phyloP scores from a whole-genome alignment of 1,284 basidiomycete species.

The Pisolithus thermaeus region DNA sequence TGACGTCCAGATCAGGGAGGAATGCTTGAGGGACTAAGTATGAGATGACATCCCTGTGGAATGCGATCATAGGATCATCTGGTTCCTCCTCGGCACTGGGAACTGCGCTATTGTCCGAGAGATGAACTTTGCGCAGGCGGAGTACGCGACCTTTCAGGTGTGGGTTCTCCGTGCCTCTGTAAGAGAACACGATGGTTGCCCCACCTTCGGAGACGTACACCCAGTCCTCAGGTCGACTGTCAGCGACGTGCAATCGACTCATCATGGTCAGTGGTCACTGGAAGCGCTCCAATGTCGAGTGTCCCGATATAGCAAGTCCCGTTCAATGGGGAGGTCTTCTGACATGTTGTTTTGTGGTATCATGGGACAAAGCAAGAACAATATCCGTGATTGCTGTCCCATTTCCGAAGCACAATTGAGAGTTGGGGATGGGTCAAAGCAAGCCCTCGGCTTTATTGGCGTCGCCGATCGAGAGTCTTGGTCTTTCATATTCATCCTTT shows the following conservation, averaged over 20 bases:
- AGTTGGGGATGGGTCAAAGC: too few species aligned
- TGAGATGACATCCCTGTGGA: slow-evolving; percentile 55
- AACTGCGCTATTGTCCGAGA: not conserved
- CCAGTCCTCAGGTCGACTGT: slow-evolving; percentile 62
- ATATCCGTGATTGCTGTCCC: too few species aligned
- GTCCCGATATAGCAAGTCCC: too few species aligned
- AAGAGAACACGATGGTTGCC: slow-evolving; percentile 84
- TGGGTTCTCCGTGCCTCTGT: slow-evolving; percentile 48
- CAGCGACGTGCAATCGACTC: slow-evolving; percentile 16
- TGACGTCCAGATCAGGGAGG: slow-evolving; percentile 51
- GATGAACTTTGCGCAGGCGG: slow-evolving; percentile 58
- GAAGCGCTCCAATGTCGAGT: not conserved
- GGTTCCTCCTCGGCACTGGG: slow-evolving; percentile 32
- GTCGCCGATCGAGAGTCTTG: not conserved
- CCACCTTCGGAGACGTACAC: slow-evolving; percentile 84
- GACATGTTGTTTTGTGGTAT: too few species aligned
- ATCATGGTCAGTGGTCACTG: slow-evolving; percentile 6
- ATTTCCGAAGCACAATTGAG: too few species aligned
- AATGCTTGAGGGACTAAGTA: slow-evolving; percentile 52
- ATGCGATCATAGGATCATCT: slow-evolving; percentile 57
- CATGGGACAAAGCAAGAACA: too few species aligned
- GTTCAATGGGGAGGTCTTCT: too few species aligned
- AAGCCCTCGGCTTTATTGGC: too few species aligned
- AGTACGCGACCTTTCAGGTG: slow-evolving; percentile 62
- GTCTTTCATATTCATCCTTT: not conserved